Evolutionary conservation across 2,329 filamentous ascomycete genomes (phyloP).

Genomic region (Dactylellina parvicollis): DNA sequence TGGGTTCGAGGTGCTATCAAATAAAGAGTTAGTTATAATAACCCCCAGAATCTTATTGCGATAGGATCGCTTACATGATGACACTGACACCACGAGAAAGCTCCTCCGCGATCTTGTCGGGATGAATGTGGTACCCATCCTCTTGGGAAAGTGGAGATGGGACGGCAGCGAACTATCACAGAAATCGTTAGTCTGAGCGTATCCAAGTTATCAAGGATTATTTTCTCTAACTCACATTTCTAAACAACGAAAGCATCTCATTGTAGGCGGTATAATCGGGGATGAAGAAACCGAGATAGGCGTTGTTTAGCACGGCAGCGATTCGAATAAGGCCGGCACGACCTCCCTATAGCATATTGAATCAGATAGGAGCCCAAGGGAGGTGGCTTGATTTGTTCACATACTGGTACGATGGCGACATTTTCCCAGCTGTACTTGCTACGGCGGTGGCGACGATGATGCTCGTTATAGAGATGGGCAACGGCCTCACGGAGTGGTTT

Average conservation of each 20-base stretch:
- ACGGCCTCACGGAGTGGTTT: conserved; percentile 88
- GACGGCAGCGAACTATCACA: conserved; percentile 78
- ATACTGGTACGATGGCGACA: conserved; percentile 84
- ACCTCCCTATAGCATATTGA: conserved; percentile 68
- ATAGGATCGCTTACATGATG: conserved; percentile 68
- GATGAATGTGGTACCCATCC: conserved; percentile 92
- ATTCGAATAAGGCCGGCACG: conserved; percentile 93
- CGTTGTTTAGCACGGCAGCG: conserved; percentile 90
- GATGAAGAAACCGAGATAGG: conserved; percentile 92
- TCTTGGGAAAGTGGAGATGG: conserved; percentile 84
- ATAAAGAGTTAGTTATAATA: conserved; percentile 1
- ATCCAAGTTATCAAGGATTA: background rate
- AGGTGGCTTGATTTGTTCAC: background rate
- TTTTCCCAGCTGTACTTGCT: conserved; percentile 98
- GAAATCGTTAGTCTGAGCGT: conserved; percentile 6
- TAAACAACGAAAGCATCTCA: conserved; percentile 95
- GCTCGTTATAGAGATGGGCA: conserved; percentile 89
- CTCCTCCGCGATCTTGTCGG: conserved; percentile 90
- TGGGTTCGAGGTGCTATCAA: conserved; percentile 80
- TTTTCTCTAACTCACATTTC: conserved; percentile 71
- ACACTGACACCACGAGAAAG: conserved; percentile 86
- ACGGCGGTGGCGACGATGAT: conserved; percentile 85
- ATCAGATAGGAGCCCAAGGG: background rate
- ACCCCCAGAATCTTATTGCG: background rate
- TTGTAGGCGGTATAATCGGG: conserved; percentile 97